A percentile compares a stretch with the other conserved stretches of the same genome.
These are phyloP conservation scores for Phanerochaete sordida DNA, from an alignment of 768 basidiomycete genomes.

Conservation along the genomic window DNA sequence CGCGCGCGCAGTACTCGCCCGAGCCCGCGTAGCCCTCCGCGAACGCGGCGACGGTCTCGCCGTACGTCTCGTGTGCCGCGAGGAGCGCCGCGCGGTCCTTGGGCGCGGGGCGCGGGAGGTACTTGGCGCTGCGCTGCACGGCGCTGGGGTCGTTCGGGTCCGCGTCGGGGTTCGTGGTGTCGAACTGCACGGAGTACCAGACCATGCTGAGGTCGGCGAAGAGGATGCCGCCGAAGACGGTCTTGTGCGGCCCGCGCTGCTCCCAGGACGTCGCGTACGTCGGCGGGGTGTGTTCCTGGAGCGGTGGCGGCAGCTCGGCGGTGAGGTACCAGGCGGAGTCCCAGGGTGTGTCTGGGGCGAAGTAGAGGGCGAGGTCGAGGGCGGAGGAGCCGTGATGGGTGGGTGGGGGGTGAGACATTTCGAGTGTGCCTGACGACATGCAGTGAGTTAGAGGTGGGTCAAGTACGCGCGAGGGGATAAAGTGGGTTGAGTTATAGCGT, in stretches of 20 bases:
- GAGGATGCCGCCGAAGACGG: constrained; percentile 34
- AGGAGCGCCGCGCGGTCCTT: constrained; percentile 32
- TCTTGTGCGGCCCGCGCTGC: constrained; percentile 27
- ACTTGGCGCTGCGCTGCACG: constrained; percentile 34
- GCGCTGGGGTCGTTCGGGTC: constrained; percentile 28
- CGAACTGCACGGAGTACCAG: constrained; percentile 43
- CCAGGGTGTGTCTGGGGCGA: constrained; percentile 41
- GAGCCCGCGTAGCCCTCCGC: constrained; percentile 42
- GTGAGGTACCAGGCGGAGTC: constrained; percentile 38
- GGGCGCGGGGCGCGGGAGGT: constrained; percentile 36
- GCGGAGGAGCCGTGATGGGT: constrained; percentile 32
- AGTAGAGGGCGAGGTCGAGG: constrained; percentile 42
- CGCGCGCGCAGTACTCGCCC: constrained; percentile 43
- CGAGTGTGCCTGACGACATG: constrained; percentile 20
- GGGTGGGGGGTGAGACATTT: constrained; percentile 33
- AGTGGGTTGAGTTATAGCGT: too few relatives aligned
- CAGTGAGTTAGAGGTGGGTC: neutral
- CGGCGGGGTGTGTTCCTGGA: constrained; percentile 18
- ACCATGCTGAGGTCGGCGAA: constrained; percentile 49
- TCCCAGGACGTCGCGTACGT: constrained; percentile 27
- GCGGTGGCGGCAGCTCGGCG: constrained; percentile 31
- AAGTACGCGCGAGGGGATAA: too few relatives aligned
- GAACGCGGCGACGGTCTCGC: constrained; percentile 44
- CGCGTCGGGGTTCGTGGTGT: constrained; percentile 18
- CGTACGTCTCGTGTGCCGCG: constrained; percentile 44